Conservation (phyloP, 129 eudicot genomes). For the Artemisia annua region DNA sequence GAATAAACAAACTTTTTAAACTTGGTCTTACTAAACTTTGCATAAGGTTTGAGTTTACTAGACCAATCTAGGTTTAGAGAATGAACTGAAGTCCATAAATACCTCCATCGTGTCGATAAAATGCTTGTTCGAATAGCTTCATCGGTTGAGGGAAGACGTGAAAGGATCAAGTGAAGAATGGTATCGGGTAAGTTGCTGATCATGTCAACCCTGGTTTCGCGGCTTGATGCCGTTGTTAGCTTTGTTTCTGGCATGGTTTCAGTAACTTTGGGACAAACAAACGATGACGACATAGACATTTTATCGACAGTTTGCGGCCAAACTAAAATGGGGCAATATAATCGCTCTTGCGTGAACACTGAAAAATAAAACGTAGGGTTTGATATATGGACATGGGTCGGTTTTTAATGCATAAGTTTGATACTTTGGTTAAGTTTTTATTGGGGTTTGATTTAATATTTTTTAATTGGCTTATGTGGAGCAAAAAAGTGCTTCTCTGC, state of each 20-base stretch:
- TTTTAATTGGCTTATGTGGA: too few relatives aligned
- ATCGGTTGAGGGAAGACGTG: background rate
- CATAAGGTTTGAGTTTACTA: background rate
- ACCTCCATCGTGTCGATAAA: conserved; percentile 7
- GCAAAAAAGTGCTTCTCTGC: too few relatives aligned
- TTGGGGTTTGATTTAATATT: too few relatives aligned
- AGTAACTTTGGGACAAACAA: background rate
- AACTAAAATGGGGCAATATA: too few relatives aligned
- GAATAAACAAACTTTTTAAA: background rate
- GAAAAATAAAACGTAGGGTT: too few relatives aligned
- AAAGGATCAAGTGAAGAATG: background rate
- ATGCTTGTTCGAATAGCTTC: background rate
- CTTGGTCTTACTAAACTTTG: too few relatives aligned
- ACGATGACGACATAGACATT: background rate
- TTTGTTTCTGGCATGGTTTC: too few relatives aligned
- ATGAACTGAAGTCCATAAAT: background rate
- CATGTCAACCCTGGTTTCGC: background rate
- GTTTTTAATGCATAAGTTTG: too few relatives aligned
- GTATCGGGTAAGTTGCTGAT: conserved; percentile 2
- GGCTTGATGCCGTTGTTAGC: background rate
- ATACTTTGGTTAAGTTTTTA: too few relatives aligned
- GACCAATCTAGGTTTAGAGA: background rate
- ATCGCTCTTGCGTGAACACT: too few relatives aligned
- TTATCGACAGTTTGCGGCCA: background rate
- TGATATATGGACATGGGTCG: too few relatives aligned